Evolutionary conservation across 345 rosid species (phyloP), one percentile per base, ranked within the genome.

Genomic region (Euclidium syriacum): DNA sequence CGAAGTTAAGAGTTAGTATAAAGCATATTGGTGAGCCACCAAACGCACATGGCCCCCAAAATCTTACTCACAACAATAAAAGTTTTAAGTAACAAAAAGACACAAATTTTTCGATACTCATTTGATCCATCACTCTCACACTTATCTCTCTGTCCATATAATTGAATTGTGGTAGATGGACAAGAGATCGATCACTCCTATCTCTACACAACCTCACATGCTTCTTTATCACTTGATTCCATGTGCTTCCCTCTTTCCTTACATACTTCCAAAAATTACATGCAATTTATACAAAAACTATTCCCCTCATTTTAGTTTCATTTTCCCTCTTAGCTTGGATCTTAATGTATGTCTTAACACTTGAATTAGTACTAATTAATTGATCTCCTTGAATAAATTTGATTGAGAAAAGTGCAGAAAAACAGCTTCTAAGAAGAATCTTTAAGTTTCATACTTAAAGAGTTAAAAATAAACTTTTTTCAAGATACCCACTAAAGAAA

Each of bases 401-500:
- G 53, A 48, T 30, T 56, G 38, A 23, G 30, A 24, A 70, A 63
- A 55, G 64, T 22, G 36, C 6, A n/a, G n/a, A 20, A 32, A 18
- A 4, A 54, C 65, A 64, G 60, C 43, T 72, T 72, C 75, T 72
- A 50, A 72, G 75, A 72, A 72, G 66, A 58, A 64, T 72, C 71
- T 61, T 11, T 16, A 47, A 7, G 3, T 61, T 36, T 66, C n/a
- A 33, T 55, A 39, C 10, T n/a, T 40, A 43, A 52, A 61, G 62
- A 61, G 16, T 23, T 14, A 15, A 69, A 52, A 63, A 49, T 46
- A 17, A 33, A 19, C 55, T 44, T 48, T 71, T 51, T 50, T 0
- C 0, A 41, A 57, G 40, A 71, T 64, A 49, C 71, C 61, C 60
- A 64, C 61, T 58, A 25, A 52, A 3, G n/a, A 40, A 57, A 50